Percentiles rank a stretch among this genome's conserved stretches.
These are phyloP conservation scores for Colletotrichum zoysiae DNA, from an alignment of 2,329 filamentous ascomycete genomes.

Conservation along the genomic window DNA sequence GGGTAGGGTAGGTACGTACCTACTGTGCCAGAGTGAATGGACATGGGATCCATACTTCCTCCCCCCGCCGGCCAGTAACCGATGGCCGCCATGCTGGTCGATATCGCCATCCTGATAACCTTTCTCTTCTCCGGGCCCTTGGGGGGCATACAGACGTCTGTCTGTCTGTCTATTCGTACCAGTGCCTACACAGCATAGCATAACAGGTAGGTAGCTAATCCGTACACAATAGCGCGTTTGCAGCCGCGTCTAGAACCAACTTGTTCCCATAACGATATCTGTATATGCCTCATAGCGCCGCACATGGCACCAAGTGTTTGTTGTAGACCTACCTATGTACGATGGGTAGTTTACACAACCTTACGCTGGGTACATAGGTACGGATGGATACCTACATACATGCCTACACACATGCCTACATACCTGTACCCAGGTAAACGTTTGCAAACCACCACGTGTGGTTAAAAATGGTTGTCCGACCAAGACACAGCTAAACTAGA, in stretches of 20 bases:
- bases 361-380: too few species aligned
- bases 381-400: too few species aligned
- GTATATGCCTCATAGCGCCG: too few species aligned
- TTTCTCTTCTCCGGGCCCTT: conserved; percentile 38
- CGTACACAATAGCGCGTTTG: not conserved
- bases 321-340: too few species aligned
- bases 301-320: too few species aligned
- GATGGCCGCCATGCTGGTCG: conserved; percentile 43
- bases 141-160: not conserved
- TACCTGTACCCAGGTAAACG: too few species aligned
- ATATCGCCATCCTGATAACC: conserved; percentile 44
- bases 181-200: too few species aligned
- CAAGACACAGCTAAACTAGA: conserved; percentile 3
- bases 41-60: conserved; percentile 19
- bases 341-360: too few species aligned
- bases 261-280: too few species aligned
- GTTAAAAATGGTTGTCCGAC: conserved; percentile 4
- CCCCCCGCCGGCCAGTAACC: conserved; percentile 23
- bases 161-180: too few species aligned
- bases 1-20: not conserved
- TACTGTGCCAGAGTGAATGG: not conserved
- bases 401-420: too few species aligned
- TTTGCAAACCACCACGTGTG: not conserved
- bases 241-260: conserved; percentile 5
- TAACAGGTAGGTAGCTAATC: too few species aligned